Percentiles rank a stretch among this genome's conserved stretches.
Conservation (phyloP, 2,329 filamentous ascomycete genomes). For the Helotiales sp. region DNA sequence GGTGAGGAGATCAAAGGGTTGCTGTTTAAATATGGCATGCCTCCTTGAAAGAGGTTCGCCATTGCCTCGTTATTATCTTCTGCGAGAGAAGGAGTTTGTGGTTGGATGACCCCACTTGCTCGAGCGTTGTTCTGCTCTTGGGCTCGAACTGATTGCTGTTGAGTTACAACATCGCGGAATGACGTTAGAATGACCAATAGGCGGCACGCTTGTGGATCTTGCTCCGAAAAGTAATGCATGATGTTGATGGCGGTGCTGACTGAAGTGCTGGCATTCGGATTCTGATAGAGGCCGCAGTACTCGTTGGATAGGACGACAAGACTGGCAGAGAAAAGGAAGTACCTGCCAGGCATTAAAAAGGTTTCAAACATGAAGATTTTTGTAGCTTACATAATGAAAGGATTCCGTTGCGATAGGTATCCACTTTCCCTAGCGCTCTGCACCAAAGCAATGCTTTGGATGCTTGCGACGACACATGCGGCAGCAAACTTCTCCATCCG, state of each 20-base stretch:
- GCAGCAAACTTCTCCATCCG: constrained; percentile 54
- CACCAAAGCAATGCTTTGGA: constrained; percentile 55
- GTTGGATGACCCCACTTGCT: not conserved
- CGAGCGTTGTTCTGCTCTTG: constrained; percentile 15
- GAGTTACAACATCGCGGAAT: constrained; percentile 51
- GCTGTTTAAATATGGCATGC: not conserved
- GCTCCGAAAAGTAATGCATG: constrained; percentile 53
- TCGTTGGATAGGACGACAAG: constrained; percentile 62
- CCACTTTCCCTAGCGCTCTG: constrained; percentile 50
- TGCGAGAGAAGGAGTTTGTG: not conserved
- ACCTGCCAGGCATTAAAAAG: constrained; percentile 45
- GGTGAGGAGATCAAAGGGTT: not conserved
- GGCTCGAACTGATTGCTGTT: constrained; percentile 18
- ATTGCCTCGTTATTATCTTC: constrained; percentile 22
- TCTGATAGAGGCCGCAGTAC: constrained; percentile 56
- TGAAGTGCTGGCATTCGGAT: constrained; percentile 48
- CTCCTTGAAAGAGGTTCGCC: constrained; percentile 16
- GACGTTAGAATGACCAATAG: constrained; percentile 56
- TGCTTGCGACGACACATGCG: constrained; percentile 56
- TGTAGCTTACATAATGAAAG: constrained; percentile 59
- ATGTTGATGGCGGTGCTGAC: constrained; percentile 53
- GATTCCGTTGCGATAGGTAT: constrained; percentile 57
- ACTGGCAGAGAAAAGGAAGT: constrained; percentile 60
- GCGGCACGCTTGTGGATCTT: constrained; percentile 55
- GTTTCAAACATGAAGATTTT: not conserved